These are phyloP conservation scores for Plantago elongata DNA, from an alignment of 257 asterid species.

Conservation along the genomic window DNA sequence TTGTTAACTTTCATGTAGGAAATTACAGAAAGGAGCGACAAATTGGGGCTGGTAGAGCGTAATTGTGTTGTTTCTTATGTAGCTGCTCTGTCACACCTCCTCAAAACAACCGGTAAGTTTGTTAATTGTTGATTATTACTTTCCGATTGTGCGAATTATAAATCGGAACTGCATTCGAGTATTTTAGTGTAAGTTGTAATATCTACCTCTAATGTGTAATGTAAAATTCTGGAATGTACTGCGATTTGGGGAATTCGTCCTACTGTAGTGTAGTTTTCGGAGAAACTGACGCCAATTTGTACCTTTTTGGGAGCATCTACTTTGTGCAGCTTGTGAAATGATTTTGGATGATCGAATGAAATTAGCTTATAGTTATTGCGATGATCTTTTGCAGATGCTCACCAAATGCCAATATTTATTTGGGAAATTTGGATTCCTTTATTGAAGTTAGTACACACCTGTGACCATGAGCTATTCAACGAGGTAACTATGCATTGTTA, in stretches of 20 bases:
- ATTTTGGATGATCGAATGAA: conserved; percentile 12
- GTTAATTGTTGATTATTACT: too few species aligned
- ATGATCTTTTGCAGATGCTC: conserved; percentile 42
- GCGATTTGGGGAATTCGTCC: too few species aligned
- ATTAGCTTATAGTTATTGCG: conserved; percentile 14
- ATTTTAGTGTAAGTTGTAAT: conserved; percentile 12
- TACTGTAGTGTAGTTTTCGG: neutral
- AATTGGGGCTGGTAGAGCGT: conserved; percentile 35
- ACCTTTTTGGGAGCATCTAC: conserved; percentile 10
- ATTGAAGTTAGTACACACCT: conserved; percentile 47
- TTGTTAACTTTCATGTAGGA: conserved; percentile 37
- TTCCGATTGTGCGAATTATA: too few species aligned
- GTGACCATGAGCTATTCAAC: conserved; percentile 48
- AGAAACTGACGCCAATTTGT: neutral
- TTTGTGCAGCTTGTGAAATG: conserved; percentile 5
- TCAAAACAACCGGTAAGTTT: conserved; percentile 60
- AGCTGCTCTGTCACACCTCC: conserved; percentile 59
- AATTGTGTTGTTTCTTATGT: conserved; percentile 47
- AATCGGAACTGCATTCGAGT: neutral
- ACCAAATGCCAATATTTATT: conserved; percentile 44
- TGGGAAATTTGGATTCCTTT: conserved; percentile 63
- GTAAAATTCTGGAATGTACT: conserved; percentile 1
- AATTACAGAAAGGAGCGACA: conserved; percentile 28
- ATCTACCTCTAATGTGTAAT: neutral
- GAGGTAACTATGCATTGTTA: conserved; percentile 44